A percentile compares a stretch with the other conserved stretches of the same genome.
These are phyloP conservation scores for Sanghuangporus weigelae DNA, from an alignment of 1,284 basidiomycete genomes.

Conservation along the genomic window DNA sequence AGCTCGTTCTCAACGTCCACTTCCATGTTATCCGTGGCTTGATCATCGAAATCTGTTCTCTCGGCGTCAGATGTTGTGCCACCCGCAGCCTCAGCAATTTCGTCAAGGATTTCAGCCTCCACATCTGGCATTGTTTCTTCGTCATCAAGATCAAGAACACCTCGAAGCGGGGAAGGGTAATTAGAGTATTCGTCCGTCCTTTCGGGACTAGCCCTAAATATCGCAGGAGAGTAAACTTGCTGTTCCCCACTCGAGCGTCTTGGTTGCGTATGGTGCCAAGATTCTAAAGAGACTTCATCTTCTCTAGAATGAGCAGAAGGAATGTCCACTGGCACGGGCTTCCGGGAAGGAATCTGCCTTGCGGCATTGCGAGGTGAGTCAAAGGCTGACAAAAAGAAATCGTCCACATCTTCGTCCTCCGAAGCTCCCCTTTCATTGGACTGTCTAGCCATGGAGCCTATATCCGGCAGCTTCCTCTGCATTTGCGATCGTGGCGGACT, in stretches of 20 bases:
- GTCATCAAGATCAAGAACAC: background rate
- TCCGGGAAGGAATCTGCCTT: background rate
- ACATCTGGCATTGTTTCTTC: slow-evolving; percentile 3
- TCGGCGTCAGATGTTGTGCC: slow-evolving; percentile 18
- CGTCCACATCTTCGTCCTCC: slow-evolving; percentile 41
- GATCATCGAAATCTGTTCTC: slow-evolving; percentile 12
- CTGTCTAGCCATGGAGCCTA: slow-evolving; percentile 12
- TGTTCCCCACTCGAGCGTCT: background rate
- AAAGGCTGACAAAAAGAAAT: slow-evolving; percentile 24
- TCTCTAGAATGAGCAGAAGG: background rate
- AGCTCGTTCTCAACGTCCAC: slow-evolving; percentile 70
- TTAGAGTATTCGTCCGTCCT: background rate
- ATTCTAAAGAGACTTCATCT: background rate
- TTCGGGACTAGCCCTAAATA: background rate
- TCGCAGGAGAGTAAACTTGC: background rate
- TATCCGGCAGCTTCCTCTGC: slow-evolving; percentile 9
- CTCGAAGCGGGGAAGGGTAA: background rate
- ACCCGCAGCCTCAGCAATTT: slow-evolving; percentile 22
- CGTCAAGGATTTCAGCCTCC: slow-evolving; percentile 27
- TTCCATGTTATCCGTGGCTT: slow-evolving; percentile 30
- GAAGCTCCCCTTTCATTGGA: slow-evolving; percentile 22
- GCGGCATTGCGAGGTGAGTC: slow-evolving; percentile 9
- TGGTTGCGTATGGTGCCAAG: background rate
- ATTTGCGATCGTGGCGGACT: background rate
- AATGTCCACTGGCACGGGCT: background rate